Evolutionary conservation across 371 early-diverging fungal genomes (phyloP).

Genomic region (Mucor circinelloides): DNA sequence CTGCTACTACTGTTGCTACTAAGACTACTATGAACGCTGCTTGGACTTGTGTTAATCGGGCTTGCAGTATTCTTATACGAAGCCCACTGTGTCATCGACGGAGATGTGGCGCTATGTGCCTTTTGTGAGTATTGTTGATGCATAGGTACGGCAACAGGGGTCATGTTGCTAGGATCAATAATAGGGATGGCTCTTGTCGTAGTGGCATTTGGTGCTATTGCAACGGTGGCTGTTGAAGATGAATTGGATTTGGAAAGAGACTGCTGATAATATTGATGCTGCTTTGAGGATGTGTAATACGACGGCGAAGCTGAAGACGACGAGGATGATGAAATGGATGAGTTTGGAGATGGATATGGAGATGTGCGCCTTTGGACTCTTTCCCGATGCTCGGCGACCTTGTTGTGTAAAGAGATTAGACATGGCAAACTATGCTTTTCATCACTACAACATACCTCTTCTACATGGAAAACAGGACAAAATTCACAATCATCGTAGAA

Average conservation of each 20-base stretch:
- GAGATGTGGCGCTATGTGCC: neutral
- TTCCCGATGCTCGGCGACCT: conserved; percentile 38
- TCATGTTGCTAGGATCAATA: conserved; percentile 45
- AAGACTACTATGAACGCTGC: neutral
- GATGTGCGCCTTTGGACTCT: conserved; percentile 42
- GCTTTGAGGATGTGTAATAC: neutral
- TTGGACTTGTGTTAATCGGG: conserved; percentile 1
- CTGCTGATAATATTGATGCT: neutral
- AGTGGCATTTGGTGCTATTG: neutral
- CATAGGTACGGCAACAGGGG: conserved; percentile 37
- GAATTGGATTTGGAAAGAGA: conserved; percentile 2
- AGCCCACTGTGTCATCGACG: conserved; percentile 13
- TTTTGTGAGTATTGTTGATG: neutral
- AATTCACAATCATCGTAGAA: conserved; percentile 51
- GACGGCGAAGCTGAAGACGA: neutral
- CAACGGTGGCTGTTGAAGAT: neutral
- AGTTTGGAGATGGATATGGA: conserved; percentile 36
- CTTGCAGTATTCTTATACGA: conserved; percentile 2
- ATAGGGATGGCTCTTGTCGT: conserved; percentile 41
- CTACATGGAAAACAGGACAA: conserved; percentile 33
- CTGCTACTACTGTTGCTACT: neutral
- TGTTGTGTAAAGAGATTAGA: neutral
- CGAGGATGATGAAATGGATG: conserved; percentile 20
- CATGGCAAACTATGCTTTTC: neutral
- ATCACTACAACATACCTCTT: conserved; percentile 15